Conservation (phyloP, 2,329 filamentous ascomycete species). For the Pseudogymnoascus sp. region DNA sequence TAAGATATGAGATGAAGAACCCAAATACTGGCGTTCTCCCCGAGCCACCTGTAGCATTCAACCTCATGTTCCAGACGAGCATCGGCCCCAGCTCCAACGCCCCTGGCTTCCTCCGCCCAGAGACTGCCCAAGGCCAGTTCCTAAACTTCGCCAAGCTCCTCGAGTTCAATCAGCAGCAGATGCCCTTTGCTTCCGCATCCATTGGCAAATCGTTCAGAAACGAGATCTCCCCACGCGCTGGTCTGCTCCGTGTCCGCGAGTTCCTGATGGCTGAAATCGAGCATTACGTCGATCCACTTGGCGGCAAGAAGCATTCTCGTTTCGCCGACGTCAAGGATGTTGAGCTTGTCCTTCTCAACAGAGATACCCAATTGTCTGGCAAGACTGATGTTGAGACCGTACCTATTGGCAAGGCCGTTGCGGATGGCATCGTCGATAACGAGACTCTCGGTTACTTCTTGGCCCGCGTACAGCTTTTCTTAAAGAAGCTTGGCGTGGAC, state of each 20-base stretch:
- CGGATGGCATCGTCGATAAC: constrained; percentile 79
- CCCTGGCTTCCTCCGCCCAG: constrained; percentile 78
- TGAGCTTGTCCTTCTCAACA: constrained; percentile 76
- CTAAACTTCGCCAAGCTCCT: constrained; percentile 93
- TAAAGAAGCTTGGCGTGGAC: constrained; percentile 81
- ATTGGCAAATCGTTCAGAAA: constrained; percentile 98
- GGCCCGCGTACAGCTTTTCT: constrained; percentile 84
- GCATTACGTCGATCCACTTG: constrained; percentile 91
- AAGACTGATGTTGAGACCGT: constrained; percentile 68
- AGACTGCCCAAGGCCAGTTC: constrained; percentile 97
- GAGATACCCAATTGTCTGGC: constrained; percentile 76
- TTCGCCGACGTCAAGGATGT: constrained; percentile 80
- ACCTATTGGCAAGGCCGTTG: constrained; percentile 78
- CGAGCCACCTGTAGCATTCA: constrained; percentile 79
- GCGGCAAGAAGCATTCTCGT: constrained; percentile 87
- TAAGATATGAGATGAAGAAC: constrained; percentile 85
- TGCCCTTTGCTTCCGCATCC: constrained; percentile 95
- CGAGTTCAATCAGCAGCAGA: constrained; percentile 88
- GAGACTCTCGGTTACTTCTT: constrained; percentile 98
- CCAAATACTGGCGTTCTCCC: constrained; percentile 71
- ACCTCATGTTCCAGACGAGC: constrained; percentile 96
- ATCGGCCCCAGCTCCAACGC: constrained; percentile 89
- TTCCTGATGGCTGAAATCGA: constrained; percentile 99
- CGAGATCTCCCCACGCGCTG: constrained; percentile 88
- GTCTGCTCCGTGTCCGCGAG: constrained; percentile 87